A percentile compares a stretch with the other conserved stretches of the same genome.
Conservation (phyloP, 495 filamentous ascomycete genomes). For the Zalerion maritima region DNA sequence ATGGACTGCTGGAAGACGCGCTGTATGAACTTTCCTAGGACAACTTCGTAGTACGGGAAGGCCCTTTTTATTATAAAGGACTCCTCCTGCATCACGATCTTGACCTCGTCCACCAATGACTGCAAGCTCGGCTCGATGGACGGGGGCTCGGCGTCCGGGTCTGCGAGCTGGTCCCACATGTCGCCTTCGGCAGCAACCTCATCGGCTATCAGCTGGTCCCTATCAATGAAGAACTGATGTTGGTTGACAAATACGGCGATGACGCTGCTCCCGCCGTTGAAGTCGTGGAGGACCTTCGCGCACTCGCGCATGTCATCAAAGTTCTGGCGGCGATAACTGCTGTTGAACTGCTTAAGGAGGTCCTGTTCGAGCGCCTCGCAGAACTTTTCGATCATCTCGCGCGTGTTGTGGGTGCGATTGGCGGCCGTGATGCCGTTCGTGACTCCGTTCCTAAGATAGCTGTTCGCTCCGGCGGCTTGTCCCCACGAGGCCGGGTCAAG, state of each 20-base stretch:
- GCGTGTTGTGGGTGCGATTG: conserved; percentile 45
- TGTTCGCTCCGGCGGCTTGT: conserved; percentile 37
- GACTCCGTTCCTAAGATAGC: conserved; percentile 37
- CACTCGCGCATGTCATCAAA: conserved; percentile 95
- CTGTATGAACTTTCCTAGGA: conserved; percentile 81
- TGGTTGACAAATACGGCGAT: conserved; percentile 96
- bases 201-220: conserved; percentile 77
- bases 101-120: conserved; percentile 82
- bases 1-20: conserved; percentile 95
- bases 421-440: conserved; percentile 26
- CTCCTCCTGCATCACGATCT: conserved; percentile 91
- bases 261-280: conserved; percentile 87
- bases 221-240: conserved; percentile 96
- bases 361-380: conserved; percentile 93
- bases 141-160: conserved; percentile 82
- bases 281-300: conserved; percentile 85
- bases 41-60: conserved; percentile 92
- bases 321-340: conserved; percentile 83
- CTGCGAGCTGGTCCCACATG: conserved; percentile 78
- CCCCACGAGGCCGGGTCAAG: conserved; percentile 63
- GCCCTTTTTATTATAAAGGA: conserved; percentile 89
- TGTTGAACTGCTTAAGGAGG: conserved; percentile 88
- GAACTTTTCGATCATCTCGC: conserved; percentile 92
- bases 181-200: conserved; percentile 73
- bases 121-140: conserved; percentile 86